Evolutionary conservation across 495 filamentous ascomycete genomes (phyloP), one percentile per base, ranked within the genome.

Genomic region (Podospora appendiculata): DNA sequence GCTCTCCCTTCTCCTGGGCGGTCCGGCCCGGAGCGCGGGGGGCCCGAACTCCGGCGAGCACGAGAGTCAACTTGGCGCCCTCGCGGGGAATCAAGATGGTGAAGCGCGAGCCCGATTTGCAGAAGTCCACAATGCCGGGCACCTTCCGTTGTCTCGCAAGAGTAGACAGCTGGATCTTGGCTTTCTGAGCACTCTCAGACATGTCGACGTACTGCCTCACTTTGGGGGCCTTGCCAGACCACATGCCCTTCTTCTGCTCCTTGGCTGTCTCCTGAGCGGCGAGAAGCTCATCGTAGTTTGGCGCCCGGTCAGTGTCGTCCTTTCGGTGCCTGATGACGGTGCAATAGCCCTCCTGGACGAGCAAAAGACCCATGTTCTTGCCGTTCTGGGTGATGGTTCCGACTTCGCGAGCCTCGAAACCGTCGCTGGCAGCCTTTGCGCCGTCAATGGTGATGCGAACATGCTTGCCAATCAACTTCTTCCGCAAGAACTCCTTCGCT

Each of bases 111-210:
- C 87, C 94, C 12, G 89, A 89, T 71, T 96, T 95, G 74, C 96
- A 93, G 63, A 90, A 99, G 65, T 99, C 94, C 42, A 99, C 92
- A 56, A 99, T 71, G 8, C 87, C 94, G 4, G 94, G 90, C n/a
- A 96, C 85, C 57, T 86, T 89, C 70, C 88, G 89, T 69, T 95
- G 90, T 14, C 92, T 83, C 51, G 89, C 84, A 14, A 99, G 79
- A 34, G 88, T 81, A 5, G 89, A 87, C 18, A 95, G 75, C 62
- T 93, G 89, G 41, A 93, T 83, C 78, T 95, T 97, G 46, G 94
- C 94, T 69, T 96, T 96, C 66, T 96, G 91, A 0, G 91, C 73
- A 41, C 73, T 90, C 71, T 97, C 94, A 3, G 90, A 95, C 69
- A 89, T 90, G 67, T 97, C 94, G 38, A 84, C 79, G 60, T 87